Evolutionary conservation across 2,329 filamentous ascomycete species (phyloP), one percentile per base, ranked within the genome.

Genomic region (Xylariomycetidae sp.): DNA sequence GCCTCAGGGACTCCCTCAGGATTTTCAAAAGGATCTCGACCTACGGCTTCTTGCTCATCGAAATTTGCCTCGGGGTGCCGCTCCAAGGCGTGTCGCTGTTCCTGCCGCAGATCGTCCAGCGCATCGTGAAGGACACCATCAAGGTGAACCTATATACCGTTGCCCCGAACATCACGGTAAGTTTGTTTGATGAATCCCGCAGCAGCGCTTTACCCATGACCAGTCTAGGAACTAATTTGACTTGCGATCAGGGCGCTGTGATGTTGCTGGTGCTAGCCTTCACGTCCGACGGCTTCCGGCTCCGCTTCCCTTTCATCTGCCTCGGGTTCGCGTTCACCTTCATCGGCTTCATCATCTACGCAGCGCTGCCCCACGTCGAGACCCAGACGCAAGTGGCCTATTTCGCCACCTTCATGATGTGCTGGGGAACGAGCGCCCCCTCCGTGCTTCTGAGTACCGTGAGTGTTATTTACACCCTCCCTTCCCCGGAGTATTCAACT

Each of bases 341-440:
- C 50, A 71, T 74, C 30, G 86, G 86, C 4, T 87, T 90, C 63
- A 76, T 88, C 56, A 85, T 90, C 51, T 89, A 84, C 46, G 82
- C 82, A 1, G 69, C 79, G 14, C 82, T 90, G 37, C 62, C 76
- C 17, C 69, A 80, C 45, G 77, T 87, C 12, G 56, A 74, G 23
- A 49, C 63, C 4, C 64, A 82, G 25, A 56, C 82, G n/a, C 67
- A 72, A 4, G 67, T 87, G 2, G 84, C 82, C 1, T 88, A 88
- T 51, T 88, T 80, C 44, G 82, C 83, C 5, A 80, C 74, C 34
- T 89, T 88, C 57, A 84, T 88, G 80, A 87, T 88, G 82, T 83
- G 79, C 9, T 88, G 82, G 79, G 85, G 85, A 12, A 87, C 82
- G 0, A 81, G 78, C 1, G 83, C 84, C 0, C 84, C 85, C 0